Percentiles rank a stretch among this genome's conserved stretches.
Conservation (phyloP, 371 early-diverging fungal genomes). For the Batkoa obscura region DNA sequence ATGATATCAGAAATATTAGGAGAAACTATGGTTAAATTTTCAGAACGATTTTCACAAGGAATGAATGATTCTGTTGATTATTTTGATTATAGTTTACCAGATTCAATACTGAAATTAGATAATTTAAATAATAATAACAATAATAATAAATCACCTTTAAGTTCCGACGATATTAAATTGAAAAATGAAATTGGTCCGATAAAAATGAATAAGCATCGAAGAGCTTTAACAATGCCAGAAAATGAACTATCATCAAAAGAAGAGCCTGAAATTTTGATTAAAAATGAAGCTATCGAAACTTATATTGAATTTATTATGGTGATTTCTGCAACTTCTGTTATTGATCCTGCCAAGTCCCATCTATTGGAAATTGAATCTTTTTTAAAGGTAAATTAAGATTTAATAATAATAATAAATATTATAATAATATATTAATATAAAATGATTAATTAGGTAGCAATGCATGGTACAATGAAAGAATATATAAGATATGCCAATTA, state of each 20-base stretch:
- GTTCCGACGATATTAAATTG: no score
- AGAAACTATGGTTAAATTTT: background rate
- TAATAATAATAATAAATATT: no score
- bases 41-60: no score
- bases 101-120: no score
- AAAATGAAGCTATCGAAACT: constrained; percentile 14
- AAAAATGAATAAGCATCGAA: background rate
- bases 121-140: no score
- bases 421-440: no score
- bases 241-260: background rate
- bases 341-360: constrained; percentile 21
- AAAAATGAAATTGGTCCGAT: no score
- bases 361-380: constrained; percentile 21
- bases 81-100: no score
- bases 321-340: constrained; percentile 29
- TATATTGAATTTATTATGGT: constrained; percentile 29
- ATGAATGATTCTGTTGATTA: no score
- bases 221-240: background rate
- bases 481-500: constrained; percentile 31
- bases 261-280: background rate
- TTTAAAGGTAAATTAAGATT: constrained; percentile 17
- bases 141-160: no score
- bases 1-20: background rate
- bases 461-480: constrained; percentile 6
- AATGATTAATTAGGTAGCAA: background rate